A percentile compares a stretch with the other conserved stretches of the same genome.
Conservation (phyloP, 2,329 filamentous ascomycete genomes). For the Bimuria novae-zelandiae region DNA sequence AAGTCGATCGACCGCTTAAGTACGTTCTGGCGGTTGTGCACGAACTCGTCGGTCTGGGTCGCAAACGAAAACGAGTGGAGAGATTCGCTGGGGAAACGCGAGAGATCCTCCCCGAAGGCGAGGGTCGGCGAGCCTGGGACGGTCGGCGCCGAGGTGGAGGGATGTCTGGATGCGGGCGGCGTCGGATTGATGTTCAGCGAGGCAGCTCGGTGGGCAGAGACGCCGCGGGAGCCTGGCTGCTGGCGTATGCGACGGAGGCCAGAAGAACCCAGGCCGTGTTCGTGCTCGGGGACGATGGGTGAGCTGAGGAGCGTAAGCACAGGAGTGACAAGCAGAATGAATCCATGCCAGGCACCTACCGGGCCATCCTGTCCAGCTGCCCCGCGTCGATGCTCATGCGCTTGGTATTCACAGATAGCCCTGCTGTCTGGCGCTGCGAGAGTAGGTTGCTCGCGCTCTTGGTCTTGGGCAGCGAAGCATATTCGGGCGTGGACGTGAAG, state of each 20-base stretch:
- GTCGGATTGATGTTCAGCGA: conserved; percentile 73
- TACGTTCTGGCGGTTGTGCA: conserved; percentile 90
- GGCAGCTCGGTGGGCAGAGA: conserved; percentile 64
- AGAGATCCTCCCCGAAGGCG: conserved; percentile 82
- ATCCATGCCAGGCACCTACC: conserved; percentile 58
- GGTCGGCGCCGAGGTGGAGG: conserved; percentile 60
- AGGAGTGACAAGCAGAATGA: conserved; percentile 10
- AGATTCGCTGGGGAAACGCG: conserved; percentile 91
- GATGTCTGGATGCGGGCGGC: conserved; percentile 57
- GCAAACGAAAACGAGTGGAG: conserved; percentile 98
- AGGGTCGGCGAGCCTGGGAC: conserved; percentile 69
- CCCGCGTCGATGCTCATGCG: conserved; percentile 80
- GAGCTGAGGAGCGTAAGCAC: conserved; percentile 59
- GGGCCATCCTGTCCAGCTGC: conserved; percentile 70
- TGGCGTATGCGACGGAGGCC: conserved; percentile 94
- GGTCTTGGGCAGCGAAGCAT: conserved; percentile 52
- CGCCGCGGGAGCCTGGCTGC: conserved; percentile 71
- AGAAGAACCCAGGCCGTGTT: conserved; percentile 82
- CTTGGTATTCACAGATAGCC: conserved; percentile 59
- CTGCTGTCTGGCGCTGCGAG: conserved; percentile 34
- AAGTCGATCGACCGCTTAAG: conserved; percentile 94
- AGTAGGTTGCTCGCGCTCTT: conserved; percentile 56
- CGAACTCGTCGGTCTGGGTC: conserved; percentile 87
- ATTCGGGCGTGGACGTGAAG: conserved; percentile 18
- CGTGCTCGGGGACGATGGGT: conserved; percentile 81